Conservation (phyloP, 192 early-diverging fungal genomes). For the Kickxella alabastrina region DNA sequence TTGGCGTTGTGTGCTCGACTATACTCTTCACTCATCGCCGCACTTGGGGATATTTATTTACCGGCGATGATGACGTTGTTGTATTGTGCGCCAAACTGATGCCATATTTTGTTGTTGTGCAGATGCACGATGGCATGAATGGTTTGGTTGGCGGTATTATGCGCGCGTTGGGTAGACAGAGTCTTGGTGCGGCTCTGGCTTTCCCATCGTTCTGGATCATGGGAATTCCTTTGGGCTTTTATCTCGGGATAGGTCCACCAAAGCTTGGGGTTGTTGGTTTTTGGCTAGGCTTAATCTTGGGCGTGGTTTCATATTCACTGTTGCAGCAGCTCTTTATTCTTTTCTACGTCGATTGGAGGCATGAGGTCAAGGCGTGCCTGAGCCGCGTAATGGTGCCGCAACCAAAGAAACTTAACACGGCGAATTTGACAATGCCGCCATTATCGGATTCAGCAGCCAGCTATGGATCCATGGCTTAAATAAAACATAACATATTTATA, state of each 20-base stretch:
- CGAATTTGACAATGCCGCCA: neutral
- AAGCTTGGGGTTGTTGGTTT: conserved; percentile 54
- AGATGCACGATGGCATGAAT: conserved; percentile 55
- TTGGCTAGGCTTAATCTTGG: conserved; percentile 59
- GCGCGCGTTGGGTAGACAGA: conserved; percentile 55
- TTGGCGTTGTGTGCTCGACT: conserved; percentile 57
- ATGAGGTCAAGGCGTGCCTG: conserved; percentile 43
- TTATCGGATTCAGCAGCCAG: neutral
- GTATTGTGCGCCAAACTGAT: conserved; percentile 32
- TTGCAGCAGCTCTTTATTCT: conserved; percentile 33
- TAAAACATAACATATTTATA: too few relatives aligned
- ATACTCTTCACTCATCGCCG: conserved; percentile 57
- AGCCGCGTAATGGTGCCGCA: conserved; percentile 17
- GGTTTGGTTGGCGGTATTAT: conserved; percentile 56
- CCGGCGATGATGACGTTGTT: conserved; percentile 20
- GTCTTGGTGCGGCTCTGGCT: conserved; percentile 48
- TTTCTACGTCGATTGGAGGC: conserved; percentile 41
- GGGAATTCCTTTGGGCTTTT: conserved; percentile 53
- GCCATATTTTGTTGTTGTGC: conserved; percentile 35
- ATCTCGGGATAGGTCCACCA: conserved; percentile 49
- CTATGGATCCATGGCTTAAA: neutral
- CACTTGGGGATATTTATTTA: conserved; percentile 63
- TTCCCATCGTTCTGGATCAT: conserved; percentile 54
- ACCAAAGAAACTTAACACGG: neutral
- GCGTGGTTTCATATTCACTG: conserved; percentile 30